Evolutionary conservation across 2,329 filamentous ascomycete genomes (phyloP).

Genomic region (Diaporthe velutina): DNA sequence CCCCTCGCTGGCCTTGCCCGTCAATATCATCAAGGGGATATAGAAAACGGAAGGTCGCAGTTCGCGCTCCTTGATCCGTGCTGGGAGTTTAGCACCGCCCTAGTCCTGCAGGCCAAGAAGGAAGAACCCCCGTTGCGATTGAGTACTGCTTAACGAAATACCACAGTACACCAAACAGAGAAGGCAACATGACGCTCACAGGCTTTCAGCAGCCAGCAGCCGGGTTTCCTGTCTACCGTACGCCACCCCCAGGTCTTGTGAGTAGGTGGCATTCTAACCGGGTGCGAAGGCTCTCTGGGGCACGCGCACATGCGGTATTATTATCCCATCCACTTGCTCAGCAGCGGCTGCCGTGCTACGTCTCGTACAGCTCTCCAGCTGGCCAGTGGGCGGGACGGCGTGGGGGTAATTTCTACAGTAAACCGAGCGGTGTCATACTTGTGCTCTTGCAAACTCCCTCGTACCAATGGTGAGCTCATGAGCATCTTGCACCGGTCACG

Average conservation of each 20-base stretch:
- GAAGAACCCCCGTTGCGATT: neutral
- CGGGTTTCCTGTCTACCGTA: neutral
- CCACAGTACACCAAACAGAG: neutral
- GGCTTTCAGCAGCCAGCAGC: neutral
- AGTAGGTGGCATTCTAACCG: neutral
- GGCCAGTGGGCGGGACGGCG: neutral
- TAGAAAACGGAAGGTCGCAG: conserved; percentile 18
- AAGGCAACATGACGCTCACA: neutral
- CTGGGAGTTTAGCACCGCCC: neutral
- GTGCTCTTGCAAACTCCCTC: neutral
- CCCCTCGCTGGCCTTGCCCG: neutral
- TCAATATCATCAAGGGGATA: neutral
- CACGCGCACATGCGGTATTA: neutral
- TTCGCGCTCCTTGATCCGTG: neutral
- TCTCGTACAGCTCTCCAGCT: neutral
- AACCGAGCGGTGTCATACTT: neutral
- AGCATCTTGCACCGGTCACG: neutral
- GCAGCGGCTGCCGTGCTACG: neutral
- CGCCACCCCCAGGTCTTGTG: neutral
- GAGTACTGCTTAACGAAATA: conserved; percentile 4
- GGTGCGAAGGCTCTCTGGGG: neutral
- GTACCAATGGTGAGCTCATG: neutral
- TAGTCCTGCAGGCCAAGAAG: conserved; percentile 23
- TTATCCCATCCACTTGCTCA: neutral
- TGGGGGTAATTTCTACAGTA: neutral